These are phyloP conservation scores for Lentinula edodes DNA, from an alignment of 768 basidiomycete species.

Conservation along the genomic window DNA sequence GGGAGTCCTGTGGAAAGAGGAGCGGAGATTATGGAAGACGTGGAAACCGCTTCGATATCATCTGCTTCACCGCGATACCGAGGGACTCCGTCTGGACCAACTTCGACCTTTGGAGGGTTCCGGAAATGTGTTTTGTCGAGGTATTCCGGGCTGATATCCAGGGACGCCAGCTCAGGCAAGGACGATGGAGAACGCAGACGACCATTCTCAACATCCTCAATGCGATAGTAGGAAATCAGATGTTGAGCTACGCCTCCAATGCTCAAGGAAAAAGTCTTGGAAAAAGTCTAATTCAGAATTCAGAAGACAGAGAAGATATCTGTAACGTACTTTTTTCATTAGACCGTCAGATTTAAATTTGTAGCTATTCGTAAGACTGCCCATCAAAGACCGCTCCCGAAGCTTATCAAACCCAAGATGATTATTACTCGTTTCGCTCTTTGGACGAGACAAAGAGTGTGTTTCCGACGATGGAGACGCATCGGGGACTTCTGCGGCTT, in stretches of 20 bases:
- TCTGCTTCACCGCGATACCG: slow-evolving; percentile 83
- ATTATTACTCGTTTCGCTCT: slow-evolving; percentile 35
- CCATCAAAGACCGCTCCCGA: slow-evolving; percentile 78
- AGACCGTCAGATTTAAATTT: slow-evolving; percentile 91
- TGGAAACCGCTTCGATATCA: slow-evolving; percentile 45
- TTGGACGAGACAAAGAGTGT: slow-evolving; percentile 60
- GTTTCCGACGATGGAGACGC: slow-evolving; percentile 12
- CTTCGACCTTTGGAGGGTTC: slow-evolving; percentile 75
- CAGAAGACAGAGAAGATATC: neutral
- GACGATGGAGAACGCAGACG: slow-evolving; percentile 85
- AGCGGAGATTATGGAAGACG: slow-evolving; percentile 29
- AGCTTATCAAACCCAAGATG: slow-evolving; percentile 56
- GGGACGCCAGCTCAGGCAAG: slow-evolving; percentile 77
- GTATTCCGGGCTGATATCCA: slow-evolving; percentile 85
- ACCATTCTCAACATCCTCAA: slow-evolving; percentile 86
- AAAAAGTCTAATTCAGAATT: slow-evolving; percentile 9
- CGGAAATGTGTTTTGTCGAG: slow-evolving; percentile 90
- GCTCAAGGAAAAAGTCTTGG: slow-evolving; percentile 84
- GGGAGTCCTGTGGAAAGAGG: slow-evolving; percentile 42
- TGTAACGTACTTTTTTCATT: slow-evolving; percentile 85
- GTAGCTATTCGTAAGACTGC: slow-evolving; percentile 88
- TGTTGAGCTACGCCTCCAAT: slow-evolving; percentile 86
- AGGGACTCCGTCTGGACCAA: slow-evolving; percentile 76
- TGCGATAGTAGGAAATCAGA: slow-evolving; percentile 90
- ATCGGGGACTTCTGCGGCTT: slow-evolving; percentile 19